Percentiles rank a stretch among this genome's conserved stretches.
phyloP scores from a whole-genome alignment of 1,139 yeast species.

The Kodamaea sp. region DNA sequence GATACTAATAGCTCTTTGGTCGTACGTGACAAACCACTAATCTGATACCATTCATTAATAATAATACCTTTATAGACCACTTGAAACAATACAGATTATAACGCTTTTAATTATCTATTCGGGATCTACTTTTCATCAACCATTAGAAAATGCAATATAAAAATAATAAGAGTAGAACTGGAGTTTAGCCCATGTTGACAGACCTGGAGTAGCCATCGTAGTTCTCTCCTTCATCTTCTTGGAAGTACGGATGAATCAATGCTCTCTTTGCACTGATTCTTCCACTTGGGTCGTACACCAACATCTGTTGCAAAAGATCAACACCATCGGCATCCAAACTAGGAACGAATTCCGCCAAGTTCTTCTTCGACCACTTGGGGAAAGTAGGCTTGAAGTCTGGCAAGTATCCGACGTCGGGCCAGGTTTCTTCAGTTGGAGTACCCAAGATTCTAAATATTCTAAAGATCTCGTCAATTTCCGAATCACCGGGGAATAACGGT shows the following conservation, averaged over 20 bases:
- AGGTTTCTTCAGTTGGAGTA: constrained; percentile 87
- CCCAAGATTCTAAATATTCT: constrained; percentile 91
- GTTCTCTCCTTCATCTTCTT: constrained; percentile 38
- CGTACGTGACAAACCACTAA: too few species aligned
- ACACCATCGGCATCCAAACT: constrained; percentile 79
- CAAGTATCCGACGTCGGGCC: constrained; percentile 95
- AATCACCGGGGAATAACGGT: constrained; percentile 96
- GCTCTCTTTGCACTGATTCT: constrained; percentile 96
- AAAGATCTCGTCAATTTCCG: constrained; percentile 96
- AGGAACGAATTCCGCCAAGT: constrained; percentile 73
- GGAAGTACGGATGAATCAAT: constrained; percentile 85
- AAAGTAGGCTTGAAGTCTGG: constrained; percentile 95
- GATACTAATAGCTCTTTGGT: too few species aligned
- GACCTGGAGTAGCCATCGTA: constrained; percentile 36
- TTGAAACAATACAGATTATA: too few species aligned
- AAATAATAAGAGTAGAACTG: background rate
- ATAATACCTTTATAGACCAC: too few species aligned
- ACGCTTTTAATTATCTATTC: too few species aligned
- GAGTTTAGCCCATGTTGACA: constrained; percentile 41
- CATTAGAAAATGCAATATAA: too few species aligned
- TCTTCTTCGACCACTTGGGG: constrained; percentile 90
- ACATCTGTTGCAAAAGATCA: constrained; percentile 74
- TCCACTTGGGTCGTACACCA: constrained; percentile 90
- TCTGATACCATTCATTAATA: too few species aligned
- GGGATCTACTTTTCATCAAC: too few species aligned